Base-by-base conservation (phyloP, 257 asterid species). In the Prunella vulgaris region DNA sequence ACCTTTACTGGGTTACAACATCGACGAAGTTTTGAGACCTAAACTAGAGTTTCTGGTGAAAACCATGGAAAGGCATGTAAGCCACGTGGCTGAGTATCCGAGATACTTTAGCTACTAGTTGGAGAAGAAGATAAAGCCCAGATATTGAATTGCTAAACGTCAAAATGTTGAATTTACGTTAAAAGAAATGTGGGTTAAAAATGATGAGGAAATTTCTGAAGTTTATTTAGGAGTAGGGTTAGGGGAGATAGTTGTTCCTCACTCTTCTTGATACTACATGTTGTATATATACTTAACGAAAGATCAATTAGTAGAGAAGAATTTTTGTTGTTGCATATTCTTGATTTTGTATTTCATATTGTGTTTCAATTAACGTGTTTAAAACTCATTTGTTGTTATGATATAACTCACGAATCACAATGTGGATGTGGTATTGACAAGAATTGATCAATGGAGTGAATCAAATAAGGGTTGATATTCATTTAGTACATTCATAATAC, bases 31-130 rank as follows among this genome's bases (percentile, higher is more conserved):
- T n/a, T n/a, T n/a, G n/a, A n/a, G n/a, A n/a, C n/a, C n/a, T n/a
- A n/a, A n/a, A n/a, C n/a, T n/a, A n/a, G n/a, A n/a, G n/a, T n/a
- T n/a, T n/a, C n/a, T n/a, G n/a, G n/a, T n/a, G n/a, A n/a, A n/a
- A n/a, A n/a, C n/a, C n/a, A 93, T 93, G 99, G 79, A 48, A 67
- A 88, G 58, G 85, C 90, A 96, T 24, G 49, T 87, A 27, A 80
- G 79, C 0, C 91, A 87, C 0, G 87, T 90, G 71, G 95, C 88
- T 0, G 96, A 79, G 15, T 93, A 93, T 74, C 99, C 99, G 2
- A 86, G 99, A 75, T 93, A 90, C 72, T 89, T 93, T 79, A 90
- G 97, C 85, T 90, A 93, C 88, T 90, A 97, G 6, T 71, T 93
- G 80, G 97, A 90, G 86, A 93, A 84, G 91, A 87, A 78, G 88